These are phyloP conservation scores for Filobasidium uniguttulatum DNA, from an alignment of 1,284 basidiomycete genomes.

Conservation along the genomic window DNA sequence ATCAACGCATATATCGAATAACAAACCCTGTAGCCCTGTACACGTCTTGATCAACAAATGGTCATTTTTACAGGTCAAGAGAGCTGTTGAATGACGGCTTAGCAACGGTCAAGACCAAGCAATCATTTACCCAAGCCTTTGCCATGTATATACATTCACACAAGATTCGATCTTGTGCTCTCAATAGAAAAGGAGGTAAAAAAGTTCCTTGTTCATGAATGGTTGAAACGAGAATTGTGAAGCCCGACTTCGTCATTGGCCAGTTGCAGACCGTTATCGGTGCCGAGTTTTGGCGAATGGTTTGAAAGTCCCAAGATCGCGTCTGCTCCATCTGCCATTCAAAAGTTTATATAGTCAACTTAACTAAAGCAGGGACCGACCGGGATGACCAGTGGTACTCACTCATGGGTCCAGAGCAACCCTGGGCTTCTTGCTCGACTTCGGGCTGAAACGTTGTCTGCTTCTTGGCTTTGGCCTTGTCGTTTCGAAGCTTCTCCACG, in stretches of 20 bases:
- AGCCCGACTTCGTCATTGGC: conserved; percentile 35
- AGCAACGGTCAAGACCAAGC: no score
- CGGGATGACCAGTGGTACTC: conserved; percentile 12
- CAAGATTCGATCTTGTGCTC: no score
- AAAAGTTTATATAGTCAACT: background rate
- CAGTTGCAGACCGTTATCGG: conserved; percentile 10
- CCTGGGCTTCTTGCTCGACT: conserved; percentile 20
- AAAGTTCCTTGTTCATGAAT: no score
- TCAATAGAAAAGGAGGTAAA: no score
- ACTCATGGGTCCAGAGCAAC: conserved; percentile 37
- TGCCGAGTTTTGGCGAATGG: conserved; percentile 35
- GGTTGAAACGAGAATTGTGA: conserved; percentile 31
- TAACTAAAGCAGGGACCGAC: background rate
- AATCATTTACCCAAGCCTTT: no score
- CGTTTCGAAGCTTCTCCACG: conserved; percentile 66
- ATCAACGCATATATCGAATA: no score
- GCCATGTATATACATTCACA: no score
- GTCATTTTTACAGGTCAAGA: no score
- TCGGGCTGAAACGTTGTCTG: conserved; percentile 21
- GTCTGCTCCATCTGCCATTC: conserved; percentile 29
- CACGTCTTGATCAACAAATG: no score
- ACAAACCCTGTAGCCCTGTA: no score
- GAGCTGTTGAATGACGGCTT: no score
- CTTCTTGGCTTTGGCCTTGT: conserved; percentile 57
- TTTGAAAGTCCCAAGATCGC: conserved; percentile 35